Evolutionary conservation across 2,329 filamentous ascomycete genomes (phyloP).

Genomic region (Fusarium secorum): DNA sequence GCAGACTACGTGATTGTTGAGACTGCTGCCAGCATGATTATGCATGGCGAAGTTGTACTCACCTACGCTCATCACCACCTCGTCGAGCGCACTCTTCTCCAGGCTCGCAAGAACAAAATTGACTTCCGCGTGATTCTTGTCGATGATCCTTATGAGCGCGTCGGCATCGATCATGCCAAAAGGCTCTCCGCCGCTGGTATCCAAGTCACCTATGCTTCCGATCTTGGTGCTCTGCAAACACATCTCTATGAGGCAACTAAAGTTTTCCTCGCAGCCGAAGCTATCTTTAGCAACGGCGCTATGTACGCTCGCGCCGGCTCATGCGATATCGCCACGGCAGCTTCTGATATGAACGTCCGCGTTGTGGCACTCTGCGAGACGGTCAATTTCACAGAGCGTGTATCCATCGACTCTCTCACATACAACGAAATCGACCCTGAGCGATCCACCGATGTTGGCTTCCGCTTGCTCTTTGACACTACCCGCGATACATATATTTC

Average conservation of each 20-base stretch:
- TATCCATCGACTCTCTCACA: constrained; percentile 90
- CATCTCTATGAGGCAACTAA: constrained; percentile 73
- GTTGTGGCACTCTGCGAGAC: constrained; percentile 93
- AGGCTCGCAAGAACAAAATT: constrained; percentile 74
- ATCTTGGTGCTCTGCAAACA: constrained; percentile 76
- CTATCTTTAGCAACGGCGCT: constrained; percentile 93
- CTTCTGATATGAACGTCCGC: constrained; percentile 76
- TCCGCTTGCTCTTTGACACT: constrained; percentile 85
- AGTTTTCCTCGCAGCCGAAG: constrained; percentile 88
- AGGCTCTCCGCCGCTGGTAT: constrained; percentile 73
- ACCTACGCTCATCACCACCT: constrained; percentile 88
- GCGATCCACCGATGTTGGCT: constrained; percentile 65
- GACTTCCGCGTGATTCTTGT: constrained; percentile 85
- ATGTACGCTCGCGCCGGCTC: constrained; percentile 90
- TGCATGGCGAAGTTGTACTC: constrained; percentile 80
- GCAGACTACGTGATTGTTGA: constrained; percentile 86
- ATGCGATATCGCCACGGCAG: constrained; percentile 84
- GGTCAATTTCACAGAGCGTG: constrained; percentile 88
- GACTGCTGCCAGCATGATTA: constrained; percentile 77
- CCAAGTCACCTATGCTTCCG: constrained; percentile 80
- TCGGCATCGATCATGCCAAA: constrained; percentile 69
- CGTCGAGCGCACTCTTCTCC: constrained; percentile 81
- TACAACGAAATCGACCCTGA: constrained; percentile 88
- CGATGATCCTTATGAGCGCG: constrained; percentile 69
- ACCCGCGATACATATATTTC: constrained; percentile 87